Conservation (phyloP, 1,284 basidiomycete species). For the Boletellus sp. region DNA sequence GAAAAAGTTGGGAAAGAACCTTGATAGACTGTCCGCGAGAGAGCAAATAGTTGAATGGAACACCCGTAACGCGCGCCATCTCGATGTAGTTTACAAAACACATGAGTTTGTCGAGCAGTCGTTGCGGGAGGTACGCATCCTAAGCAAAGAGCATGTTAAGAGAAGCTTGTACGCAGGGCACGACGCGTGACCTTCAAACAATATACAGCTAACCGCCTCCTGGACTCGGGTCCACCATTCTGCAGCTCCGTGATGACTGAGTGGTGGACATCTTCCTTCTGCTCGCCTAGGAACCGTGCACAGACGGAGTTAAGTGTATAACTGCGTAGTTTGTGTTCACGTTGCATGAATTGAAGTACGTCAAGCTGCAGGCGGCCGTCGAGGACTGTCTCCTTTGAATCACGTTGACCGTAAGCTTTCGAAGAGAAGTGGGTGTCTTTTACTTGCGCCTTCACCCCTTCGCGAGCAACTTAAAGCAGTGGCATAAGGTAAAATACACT, state of each 20-base stretch:
- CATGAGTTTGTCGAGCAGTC: conserved; percentile 94
- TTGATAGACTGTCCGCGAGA: conserved; percentile 95
- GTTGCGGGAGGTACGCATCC: conserved; percentile 95
- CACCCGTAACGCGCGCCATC: conserved; percentile 94
- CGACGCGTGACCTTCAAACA: conserved; percentile 76
- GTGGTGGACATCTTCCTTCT: conserved; percentile 96
- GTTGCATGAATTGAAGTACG: conserved; percentile 93
- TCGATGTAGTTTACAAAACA: conserved; percentile 96
- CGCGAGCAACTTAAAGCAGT: conserved; percentile 1
- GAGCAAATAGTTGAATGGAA: conserved; percentile 94
- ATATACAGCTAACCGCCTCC: conserved; percentile 89
- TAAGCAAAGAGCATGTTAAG: conserved; percentile 29
- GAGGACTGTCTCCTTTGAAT: conserved; percentile 87
- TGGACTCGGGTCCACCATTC: conserved; percentile 88
- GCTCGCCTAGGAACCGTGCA: conserved; percentile 92
- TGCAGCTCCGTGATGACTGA: conserved; percentile 96
- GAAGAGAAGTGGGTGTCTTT: conserved; percentile 96
- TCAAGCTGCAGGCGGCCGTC: conserved; percentile 92
- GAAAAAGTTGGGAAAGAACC: conserved; percentile 89
- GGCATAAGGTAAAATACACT: not conserved
- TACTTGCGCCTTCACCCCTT: conserved; percentile 72
- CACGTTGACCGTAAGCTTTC: conserved; percentile 91
- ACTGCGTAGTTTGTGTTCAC: conserved; percentile 91
- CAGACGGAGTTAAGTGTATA: conserved; percentile 96
- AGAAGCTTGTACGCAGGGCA: not conserved